phyloP scores from a whole-genome alignment of 225 moss, liverwort and hornwort genomes.

The Physcomitrellopsis africana region DNA sequence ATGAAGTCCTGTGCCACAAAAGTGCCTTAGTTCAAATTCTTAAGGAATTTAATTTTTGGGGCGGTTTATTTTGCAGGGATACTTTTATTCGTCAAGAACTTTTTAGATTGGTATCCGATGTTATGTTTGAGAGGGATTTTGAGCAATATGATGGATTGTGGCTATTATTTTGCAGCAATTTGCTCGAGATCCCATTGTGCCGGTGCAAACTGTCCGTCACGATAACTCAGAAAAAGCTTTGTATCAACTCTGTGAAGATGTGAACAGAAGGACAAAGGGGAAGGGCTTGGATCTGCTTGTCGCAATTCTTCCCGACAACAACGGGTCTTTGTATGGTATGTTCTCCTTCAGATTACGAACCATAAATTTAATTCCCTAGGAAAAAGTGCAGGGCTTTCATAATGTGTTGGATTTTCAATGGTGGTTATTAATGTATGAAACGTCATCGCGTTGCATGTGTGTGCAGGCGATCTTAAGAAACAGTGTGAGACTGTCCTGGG shows the following conservation, averaged over 20 bases:
- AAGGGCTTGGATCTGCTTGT: slow-evolving; percentile 61
- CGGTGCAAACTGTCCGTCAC: slow-evolving; percentile 47
- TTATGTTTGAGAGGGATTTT: background rate
- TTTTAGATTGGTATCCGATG: too few relatives aligned
- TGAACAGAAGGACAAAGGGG: slow-evolving; percentile 42
- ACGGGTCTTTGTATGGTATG: slow-evolving; percentile 66
- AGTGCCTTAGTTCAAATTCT: too few relatives aligned
- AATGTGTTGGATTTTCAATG: background rate
- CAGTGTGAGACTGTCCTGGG: slow-evolving; percentile 73
- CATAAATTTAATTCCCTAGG: background rate
- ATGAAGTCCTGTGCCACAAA: too few relatives aligned
- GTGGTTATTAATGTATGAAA: too few relatives aligned
- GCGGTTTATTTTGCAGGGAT: too few relatives aligned
- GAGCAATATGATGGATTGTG: background rate
- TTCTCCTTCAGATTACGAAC: background rate
- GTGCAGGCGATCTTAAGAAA: slow-evolving; percentile 65
- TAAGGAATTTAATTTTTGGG: too few relatives aligned
- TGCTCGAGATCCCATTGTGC: slow-evolving; percentile 46
- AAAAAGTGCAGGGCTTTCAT: background rate
- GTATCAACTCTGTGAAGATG: slow-evolving; percentile 52
- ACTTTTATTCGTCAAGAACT: too few relatives aligned
- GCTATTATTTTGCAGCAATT: slow-evolving; percentile 47
- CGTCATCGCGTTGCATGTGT: background rate
- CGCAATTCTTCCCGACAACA: slow-evolving; percentile 68
- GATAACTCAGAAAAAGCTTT: slow-evolving; percentile 59